Base-by-base conservation (phyloP, 345 rosid genomes). In the Camelina hispida region DNA sequence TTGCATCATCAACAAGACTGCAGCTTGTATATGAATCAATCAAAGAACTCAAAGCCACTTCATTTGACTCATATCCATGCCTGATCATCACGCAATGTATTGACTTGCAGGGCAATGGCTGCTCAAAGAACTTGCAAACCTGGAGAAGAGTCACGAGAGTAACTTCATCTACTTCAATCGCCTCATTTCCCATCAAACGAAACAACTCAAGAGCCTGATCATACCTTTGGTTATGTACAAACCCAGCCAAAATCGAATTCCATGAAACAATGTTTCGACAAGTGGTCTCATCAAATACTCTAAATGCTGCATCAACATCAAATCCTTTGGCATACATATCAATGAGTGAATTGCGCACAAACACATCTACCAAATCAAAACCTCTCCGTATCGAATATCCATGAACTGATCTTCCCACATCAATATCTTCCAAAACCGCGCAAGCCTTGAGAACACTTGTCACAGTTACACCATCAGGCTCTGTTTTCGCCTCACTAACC, bases 361-460 rank as follows among this genome's bases (percentile, higher is more conserved):
- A 87, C 52, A 75, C 67, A 80, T 88, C 96, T 25, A 14, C 58
- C 50, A 48, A 68, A 50, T 32, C 77, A 50, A 85, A 81, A 8
- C 93, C 91, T 78, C 77, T 84, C 42, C 55, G 25, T 18, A 86
- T 74, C 15, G 82, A 80, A 22, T 82, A 70, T 12, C 85, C 93
- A 57, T 88, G 96, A 50, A 85, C 69, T 70, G 54, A 70, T 77
- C 78, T 88, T 51, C 96, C 91, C 57, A 76, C 34, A 30, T 43
- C 43, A 53, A 85, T 16, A 46, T 83, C 83, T 37, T 56, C 74
- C 2, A 78, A 22, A 59, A 74, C 65, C 8, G 81, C 43, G 17
- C 91, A 91, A 1, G 81, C 96, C 78, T 87, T 92, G 34, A 92
- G 85, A 77, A 84, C 91, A 76, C 77, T 84, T 1, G 83, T 87